Percentiles rank a stretch among this genome's conserved stretches.
Evolutionary conservation across 345 rosid species (phyloP).

Genomic region (Eucalyptus pauciflora): DNA sequence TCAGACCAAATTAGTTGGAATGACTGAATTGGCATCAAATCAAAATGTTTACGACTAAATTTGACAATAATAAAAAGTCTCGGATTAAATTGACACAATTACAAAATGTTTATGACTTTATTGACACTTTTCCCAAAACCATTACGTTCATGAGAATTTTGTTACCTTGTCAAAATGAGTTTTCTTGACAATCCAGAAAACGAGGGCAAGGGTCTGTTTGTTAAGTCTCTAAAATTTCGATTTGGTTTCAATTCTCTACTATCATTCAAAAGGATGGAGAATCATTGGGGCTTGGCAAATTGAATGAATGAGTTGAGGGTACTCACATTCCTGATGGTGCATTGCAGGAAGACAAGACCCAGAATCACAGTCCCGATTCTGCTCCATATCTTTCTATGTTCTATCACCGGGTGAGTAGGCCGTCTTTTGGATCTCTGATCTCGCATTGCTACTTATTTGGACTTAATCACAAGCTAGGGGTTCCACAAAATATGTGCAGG

Average conservation of each 20-base stretch:
- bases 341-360: conserved; percentile 69
- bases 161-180: not conserved
- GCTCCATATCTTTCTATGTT: conserved; percentile 59
- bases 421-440: not conserved
- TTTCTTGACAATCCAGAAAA: not conserved
- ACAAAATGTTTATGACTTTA: fast-evolving
- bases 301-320: not conserved
- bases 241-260: not conserved
- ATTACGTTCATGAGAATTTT: not conserved
- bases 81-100: too few relatives aligned
- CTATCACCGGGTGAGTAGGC: conserved; percentile 64
- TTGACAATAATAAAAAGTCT: fast-evolving
- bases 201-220: not conserved
- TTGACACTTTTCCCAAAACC: not conserved
- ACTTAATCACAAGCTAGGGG: not conserved
- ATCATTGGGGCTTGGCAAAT: not conserved
- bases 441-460: not conserved
- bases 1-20: fast-evolving
- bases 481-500: conserved; percentile 11
- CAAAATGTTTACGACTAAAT: fast-evolving
- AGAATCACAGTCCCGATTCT: conserved; percentile 43
- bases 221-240: not conserved
- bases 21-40: fast-evolving
- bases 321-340: not conserved
- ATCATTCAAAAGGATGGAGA: not conserved